Evolutionary conservation across 768 basidiomycete genomes (phyloP), one percentile per base, ranked within the genome.

Genomic region (Pleurotus citrinopileatus): DNA sequence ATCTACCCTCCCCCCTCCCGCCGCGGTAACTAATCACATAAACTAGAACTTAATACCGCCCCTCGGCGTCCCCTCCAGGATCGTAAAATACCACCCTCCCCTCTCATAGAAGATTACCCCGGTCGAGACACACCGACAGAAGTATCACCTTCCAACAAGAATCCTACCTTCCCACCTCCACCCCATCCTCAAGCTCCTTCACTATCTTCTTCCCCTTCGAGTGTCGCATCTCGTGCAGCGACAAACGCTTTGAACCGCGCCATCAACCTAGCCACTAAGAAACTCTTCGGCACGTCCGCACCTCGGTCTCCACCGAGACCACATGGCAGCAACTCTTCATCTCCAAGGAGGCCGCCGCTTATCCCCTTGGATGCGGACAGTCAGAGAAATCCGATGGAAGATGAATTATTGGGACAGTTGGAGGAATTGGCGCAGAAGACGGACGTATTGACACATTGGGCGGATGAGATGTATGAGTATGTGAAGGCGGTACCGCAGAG

Each of bases 351-450:
- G 34, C 73, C 76, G 6, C 84, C 80, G 42, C 74, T 86, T 25
- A 73, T 87, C 36, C 62, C 76, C 9, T 57, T 73, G 47, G 79
- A 75, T 45, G 71, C 69, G 4, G 76, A 76, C 42, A 71, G 64
- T 4, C 73, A 75, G 57, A 68, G 79, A 17, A 87, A 90, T 61
- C 87, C 86, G 1, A 72, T 89, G 60, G 94, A 97, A 60, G 91
- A 96, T 56, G 82, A 84, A 56, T 68, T 97, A n/a, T 71, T 97
- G n/a, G 82, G 76, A 2, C 68, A 72, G 17, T 73, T 98, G 38
- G 96, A 98, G 65, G 90, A 95, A 58, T 73, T 95, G 2, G 96
- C 95, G 28, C 92, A 97, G 77, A 99, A 98, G 79, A 96, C 96
- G 28, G 86, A 91, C 56, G 94, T 95, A 50, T 72, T 98, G 55